These are phyloP conservation scores for Paecilomyces sp. DNA, from an alignment of 2,329 filamentous ascomycete genomes.

Conservation along the genomic window DNA sequence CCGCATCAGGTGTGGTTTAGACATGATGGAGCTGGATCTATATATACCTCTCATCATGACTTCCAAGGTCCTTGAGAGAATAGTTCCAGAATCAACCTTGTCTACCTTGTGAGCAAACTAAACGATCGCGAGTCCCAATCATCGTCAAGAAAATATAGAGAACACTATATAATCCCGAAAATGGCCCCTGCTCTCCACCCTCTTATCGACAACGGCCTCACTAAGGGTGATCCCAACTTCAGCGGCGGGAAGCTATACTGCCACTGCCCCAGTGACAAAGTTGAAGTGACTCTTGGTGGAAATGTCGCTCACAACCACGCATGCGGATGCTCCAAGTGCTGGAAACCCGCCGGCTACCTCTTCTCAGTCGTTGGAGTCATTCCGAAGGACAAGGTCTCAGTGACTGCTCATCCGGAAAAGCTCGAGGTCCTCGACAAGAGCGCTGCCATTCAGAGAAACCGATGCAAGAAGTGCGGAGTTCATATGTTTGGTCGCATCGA, in stretches of 20 bases:
- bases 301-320: constrained; percentile 64
- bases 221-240: constrained; percentile 49
- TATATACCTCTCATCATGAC: not conserved
- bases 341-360: constrained; percentile 58
- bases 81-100: not conserved
- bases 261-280: constrained; percentile 49
- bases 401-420: constrained; percentile 54
- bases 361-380: constrained; percentile 60
- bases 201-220: constrained; percentile 54
- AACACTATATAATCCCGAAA: not conserved
- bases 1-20: not conserved
- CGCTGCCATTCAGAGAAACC: constrained; percentile 56
- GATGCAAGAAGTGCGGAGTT: constrained; percentile 54
- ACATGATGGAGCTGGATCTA: not conserved
- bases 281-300: constrained; percentile 51
- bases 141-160: not conserved
- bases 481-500: constrained; percentile 61
- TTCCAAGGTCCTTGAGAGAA: not conserved
- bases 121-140: not conserved
- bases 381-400: constrained; percentile 46
- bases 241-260: constrained; percentile 56
- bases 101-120: not conserved
- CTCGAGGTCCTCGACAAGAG: constrained; percentile 48
- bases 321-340: constrained; percentile 66
- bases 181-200: constrained; percentile 49